These are phyloP conservation scores for Rhizoclosmatium sp. DNA, from an alignment of 192 early-diverging fungal genomes.

Conservation along the genomic window DNA sequence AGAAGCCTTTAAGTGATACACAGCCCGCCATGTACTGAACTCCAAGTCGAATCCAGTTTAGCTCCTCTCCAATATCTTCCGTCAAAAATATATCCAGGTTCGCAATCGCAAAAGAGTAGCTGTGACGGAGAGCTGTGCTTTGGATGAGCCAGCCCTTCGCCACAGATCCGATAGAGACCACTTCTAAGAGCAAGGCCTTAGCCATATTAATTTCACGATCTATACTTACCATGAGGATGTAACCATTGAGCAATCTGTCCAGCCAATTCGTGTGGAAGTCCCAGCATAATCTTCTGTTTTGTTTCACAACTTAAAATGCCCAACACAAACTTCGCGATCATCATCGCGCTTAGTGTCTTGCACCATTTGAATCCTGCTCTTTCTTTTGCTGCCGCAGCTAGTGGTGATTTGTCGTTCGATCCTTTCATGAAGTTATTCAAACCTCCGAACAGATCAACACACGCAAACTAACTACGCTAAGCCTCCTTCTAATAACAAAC, in stretches of 20 bases:
- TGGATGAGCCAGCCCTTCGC: background rate
- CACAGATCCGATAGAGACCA: background rate
- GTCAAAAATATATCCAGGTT: background rate
- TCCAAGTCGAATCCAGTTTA: background rate
- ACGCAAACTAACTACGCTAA: background rate
- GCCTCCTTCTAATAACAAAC: background rate
- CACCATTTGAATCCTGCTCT: background rate
- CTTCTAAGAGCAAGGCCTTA: background rate
- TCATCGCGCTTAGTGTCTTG: background rate
- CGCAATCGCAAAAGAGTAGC: background rate
- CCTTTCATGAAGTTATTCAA: background rate
- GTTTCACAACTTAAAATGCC: background rate
- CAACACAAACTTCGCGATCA: background rate
- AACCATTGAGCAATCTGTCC: background rate
- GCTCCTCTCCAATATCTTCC: background rate
- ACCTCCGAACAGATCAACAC: background rate
- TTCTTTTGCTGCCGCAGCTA: background rate
- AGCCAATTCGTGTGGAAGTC: background rate
- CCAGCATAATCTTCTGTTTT: background rate
- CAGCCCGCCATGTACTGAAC: background rate
- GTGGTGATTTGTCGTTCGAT: background rate
- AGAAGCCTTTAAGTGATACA: background rate
- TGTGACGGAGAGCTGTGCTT: background rate
- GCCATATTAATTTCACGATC: background rate
- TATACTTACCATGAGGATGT: background rate